These are phyloP conservation scores for Taphrina sp. DNA, from an alignment of 1,139 yeast species.

Conservation along the genomic window DNA sequence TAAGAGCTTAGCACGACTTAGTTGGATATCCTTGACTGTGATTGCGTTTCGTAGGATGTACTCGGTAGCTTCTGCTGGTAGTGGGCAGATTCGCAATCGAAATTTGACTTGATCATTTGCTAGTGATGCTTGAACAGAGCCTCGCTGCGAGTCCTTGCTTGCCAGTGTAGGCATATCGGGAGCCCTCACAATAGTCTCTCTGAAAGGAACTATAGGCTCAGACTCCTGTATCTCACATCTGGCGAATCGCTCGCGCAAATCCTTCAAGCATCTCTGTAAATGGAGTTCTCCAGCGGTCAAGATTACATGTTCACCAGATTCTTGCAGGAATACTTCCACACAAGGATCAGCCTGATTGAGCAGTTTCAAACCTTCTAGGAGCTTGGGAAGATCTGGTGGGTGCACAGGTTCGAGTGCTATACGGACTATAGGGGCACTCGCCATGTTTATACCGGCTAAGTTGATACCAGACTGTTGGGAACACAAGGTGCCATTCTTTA, in stretches of 20 bases:
- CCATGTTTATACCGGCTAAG: conserved; percentile 65
- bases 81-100: conserved; percentile 54
- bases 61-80: conserved; percentile 54
- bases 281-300: conserved; percentile 97
- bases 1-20: conserved; percentile 29
- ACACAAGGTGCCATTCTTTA: conserved; percentile 83
- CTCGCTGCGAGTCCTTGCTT: conserved; percentile 48
- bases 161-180: conserved; percentile 49
- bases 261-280: conserved; percentile 84
- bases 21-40: conserved; percentile 44
- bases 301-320: conserved; percentile 84
- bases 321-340: conserved; percentile 79
- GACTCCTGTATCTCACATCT: conserved; percentile 83
- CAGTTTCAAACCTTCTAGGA: conserved; percentile 74
- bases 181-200: conserved; percentile 69
- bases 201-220: conserved; percentile 90
- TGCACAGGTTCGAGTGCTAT: conserved; percentile 93
- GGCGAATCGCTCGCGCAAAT: conserved; percentile 86
- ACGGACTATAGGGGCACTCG: conserved; percentile 82
- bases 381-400: conserved; percentile 70
- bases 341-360: conserved; percentile 91
- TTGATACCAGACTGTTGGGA: conserved; percentile 55
- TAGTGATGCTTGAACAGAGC: conserved; percentile 43
- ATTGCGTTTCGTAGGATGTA: conserved; percentile 55
- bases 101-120: conserved; percentile 45